Evolutionary conservation across 2,329 filamentous ascomycete genomes (phyloP), one percentile per base, ranked within the genome.

Genomic region (Cordyceps cicadae): DNA sequence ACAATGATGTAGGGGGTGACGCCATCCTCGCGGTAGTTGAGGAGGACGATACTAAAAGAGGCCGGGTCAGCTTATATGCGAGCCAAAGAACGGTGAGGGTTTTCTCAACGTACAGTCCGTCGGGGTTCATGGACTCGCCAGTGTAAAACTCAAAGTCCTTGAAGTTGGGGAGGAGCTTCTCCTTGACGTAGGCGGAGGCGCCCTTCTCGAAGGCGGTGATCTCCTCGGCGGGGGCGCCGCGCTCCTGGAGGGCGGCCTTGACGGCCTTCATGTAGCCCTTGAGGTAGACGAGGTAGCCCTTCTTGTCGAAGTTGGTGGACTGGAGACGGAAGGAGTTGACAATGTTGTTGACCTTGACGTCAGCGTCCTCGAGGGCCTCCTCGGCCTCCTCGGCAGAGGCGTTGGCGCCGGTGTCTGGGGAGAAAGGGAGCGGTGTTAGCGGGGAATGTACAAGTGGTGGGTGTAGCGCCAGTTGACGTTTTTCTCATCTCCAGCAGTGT

Each of bases 11-110:
- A 99, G 63, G 94, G 94, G 60, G 93, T 97, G 68, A 88, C 76
- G 76, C 94, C 94, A 70, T 97, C 94, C 76, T 96, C 92, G 70
- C 94, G 93, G 86, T 96, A 99, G 85, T 97, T 95, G 74, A 97
- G 88, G 68, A 97, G 89, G 67, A 92, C 82, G 70, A 96, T 82
- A 86, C 89, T 92, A 65, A 9, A 65, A 9, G 29, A 55, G 29
- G 29, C 29, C 2, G n/a, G 48, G 54, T 64, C 55, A 59, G 60
- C 24, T 24, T 63, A 39, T 63, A 39, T 66, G 64, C 5, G 29
- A 15, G 15, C 15, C 41, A 17, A 8, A 24, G 24, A 24, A 24
- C 2, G 24, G 39, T 2, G 15, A 8, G 34, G 17, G 15, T 29
- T 61, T 53, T 34, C 49, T 26, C 21, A 60, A 84, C 89, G 72